Base-by-base conservation (phyloP, 2,329 filamentous ascomycete species). In the Aspergillus fructus region DNA sequence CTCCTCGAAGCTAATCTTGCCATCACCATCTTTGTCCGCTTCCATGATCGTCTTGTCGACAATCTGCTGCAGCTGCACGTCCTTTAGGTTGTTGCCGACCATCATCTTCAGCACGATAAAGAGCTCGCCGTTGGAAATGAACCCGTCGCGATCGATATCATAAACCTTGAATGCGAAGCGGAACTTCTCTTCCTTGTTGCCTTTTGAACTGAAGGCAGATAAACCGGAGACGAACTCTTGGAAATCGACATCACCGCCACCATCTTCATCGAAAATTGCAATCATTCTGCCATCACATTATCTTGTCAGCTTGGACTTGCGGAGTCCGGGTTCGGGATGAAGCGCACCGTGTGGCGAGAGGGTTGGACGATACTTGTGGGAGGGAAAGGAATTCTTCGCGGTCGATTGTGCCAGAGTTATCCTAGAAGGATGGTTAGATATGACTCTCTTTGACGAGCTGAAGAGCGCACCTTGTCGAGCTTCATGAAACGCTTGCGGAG, bases 71-170 rank as follows among this genome's bases (percentile, higher is more conserved):
- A 99, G 80, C 80, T 99, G 94, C 78, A 97, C 91, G 76, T 99
- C 94, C 83, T 99, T 99, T 71, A 99, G 81, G 77, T 99, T 99
- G 81, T 90, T 97, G 59, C 94, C 94, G 51, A 99, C 94, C 94
- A 99, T 99, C 94, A 99, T 99, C 89, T 99, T 99, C 70, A 99
- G 84, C 71, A 99, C 94, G 70, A 99, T 97, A 77, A 97, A 99
- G 51, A 99, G 85, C 81, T 99, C 94, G 69, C 94, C 94, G 77
- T 99, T 99, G 81, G 91, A 96, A 72, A 99, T 99, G 79, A 90
- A 99, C 23, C 94, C 94, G 76, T 99, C 94, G 59, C 94, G 91
- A 78, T 99, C 94, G 71, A 99, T 97, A 76, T 99, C 94, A 82
- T 99, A 99, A 60, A 99, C 94, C 78, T 97, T 96, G 85, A 99